Base-by-base conservation (phyloP, 371 early-diverging fungal genomes). In the Nematocida sp. region DNA sequence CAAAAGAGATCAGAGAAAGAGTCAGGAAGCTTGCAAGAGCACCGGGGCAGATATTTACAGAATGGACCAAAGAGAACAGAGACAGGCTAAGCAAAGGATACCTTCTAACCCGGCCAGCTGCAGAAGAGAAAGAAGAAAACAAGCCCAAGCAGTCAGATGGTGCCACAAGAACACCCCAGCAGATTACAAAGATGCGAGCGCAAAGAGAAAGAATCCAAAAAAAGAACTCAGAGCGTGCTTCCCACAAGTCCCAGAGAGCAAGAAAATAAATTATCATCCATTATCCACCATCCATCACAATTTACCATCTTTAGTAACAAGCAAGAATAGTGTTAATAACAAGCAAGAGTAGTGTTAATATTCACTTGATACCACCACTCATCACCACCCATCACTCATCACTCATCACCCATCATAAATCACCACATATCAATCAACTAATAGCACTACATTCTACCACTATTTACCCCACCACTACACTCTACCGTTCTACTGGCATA, bases 51-150 rank as follows among this genome's bases (percentile, higher is more conserved):
- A 29, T 60, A 15, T 70, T 70, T 27, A 62, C 60, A 0, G 60
- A 57, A 45, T 70, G 74, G 74, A 70, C 56, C 32, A 70, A 60
- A 32, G 56, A 56, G 23, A 70, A 46, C 74, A 58, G 74, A 50
- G 74, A 70, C 50, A 48, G 74, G 21, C 63, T 70, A n/a, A 38
- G 34, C 32, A 70, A 70, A 41, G 74, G 74, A 34, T 51, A 60
- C 60, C 63, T 70, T 2, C 74, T 70, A 13, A 49, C 52, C 58
- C 23, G 70, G 37, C 49, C 74, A 49, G 8, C 77, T 50, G n/a
- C 49, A 76, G 27, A 65, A 76, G 31, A 63, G 75, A 63, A 74
- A 56, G 49, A 66, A 62, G 37, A 49, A 21, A 25, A 21, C 8
- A 70, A 60, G 46, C 32, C 56, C n/a, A 40, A 45, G 37, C 41